These are phyloP conservation scores for Pugionium cornutum DNA, from an alignment of 345 rosid species.

Conservation along the genomic window DNA sequence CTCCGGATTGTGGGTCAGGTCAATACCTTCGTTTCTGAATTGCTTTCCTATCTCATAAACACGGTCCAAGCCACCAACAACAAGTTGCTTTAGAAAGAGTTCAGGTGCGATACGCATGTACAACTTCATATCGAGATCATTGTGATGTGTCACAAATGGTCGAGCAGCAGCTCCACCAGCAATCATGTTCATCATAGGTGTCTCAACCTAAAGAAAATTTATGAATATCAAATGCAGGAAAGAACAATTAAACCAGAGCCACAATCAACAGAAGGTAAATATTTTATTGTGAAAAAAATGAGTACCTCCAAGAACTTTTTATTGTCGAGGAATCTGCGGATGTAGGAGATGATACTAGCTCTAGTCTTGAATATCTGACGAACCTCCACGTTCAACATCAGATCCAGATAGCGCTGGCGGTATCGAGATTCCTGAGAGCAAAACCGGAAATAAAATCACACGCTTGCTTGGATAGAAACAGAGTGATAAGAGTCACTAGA, in stretches of 20 bases:
- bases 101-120: constrained; percentile 96
- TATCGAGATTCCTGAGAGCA: constrained; percentile 69
- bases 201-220: constrained; percentile 55
- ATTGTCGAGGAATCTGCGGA: constrained; percentile 63
- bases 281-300: not conserved
- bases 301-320: constrained; percentile 74
- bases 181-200: constrained; percentile 87
- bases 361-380: constrained; percentile 67
- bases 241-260: not conserved
- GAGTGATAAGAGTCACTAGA: not conserved
- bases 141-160: constrained; percentile 86
- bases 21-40: constrained; percentile 93
- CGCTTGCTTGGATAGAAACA: not conserved
- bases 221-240: not conserved
- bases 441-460: not conserved
- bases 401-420: constrained; percentile 85
- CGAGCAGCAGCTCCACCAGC: constrained; percentile 96
- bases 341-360: constrained; percentile 49
- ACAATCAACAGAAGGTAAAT: not conserved
- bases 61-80: constrained; percentile 83
- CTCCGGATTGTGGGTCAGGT: constrained; percentile 91
- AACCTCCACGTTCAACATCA: constrained; percentile 72
- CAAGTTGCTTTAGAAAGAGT: constrained; percentile 74
- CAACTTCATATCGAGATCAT: constrained; percentile 73
- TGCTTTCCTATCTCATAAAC: constrained; percentile 96